Percentiles rank a stretch among this genome's conserved stretches.
These are phyloP conservation scores for Torulaspora delbrueckii DNA, from an alignment of 805 yeast genomes.

Conservation along the genomic window DNA sequence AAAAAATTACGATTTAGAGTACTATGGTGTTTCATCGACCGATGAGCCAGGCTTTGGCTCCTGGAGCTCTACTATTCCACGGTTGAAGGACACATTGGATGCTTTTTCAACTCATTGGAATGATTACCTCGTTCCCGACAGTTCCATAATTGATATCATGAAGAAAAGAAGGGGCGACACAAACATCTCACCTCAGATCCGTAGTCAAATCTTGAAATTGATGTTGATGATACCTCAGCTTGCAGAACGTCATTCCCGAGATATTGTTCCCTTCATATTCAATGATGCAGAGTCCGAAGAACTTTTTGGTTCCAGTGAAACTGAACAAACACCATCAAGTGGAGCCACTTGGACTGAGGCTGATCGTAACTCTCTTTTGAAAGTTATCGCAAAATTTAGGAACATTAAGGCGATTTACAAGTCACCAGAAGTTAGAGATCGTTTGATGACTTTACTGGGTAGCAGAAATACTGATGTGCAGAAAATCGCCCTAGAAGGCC, in stretches of 20 bases:
- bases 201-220: slow-evolving; percentile 51
- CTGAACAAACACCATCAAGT: slow-evolving; percentile 3
- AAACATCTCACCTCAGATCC: slow-evolving; percentile 41
- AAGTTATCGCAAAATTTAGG: slow-evolving; percentile 59
- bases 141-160: slow-evolving; percentile 39
- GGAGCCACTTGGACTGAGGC: slow-evolving; percentile 41
- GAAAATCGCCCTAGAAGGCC: slow-evolving; percentile 62
- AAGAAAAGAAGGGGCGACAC: slow-evolving; percentile 37
- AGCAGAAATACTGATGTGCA: slow-evolving; percentile 61
- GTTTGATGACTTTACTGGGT: slow-evolving; percentile 53
- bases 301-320: slow-evolving; percentile 20
- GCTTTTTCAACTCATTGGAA: slow-evolving; percentile 27
- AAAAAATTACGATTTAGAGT: slow-evolving; percentile 14
- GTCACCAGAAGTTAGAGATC: slow-evolving; percentile 48
- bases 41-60: slow-evolving; percentile 8
- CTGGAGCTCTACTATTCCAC: slow-evolving; percentile 45
- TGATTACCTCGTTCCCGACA: slow-evolving; percentile 34
- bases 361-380: slow-evolving; percentile 56
- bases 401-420: slow-evolving; percentile 52
- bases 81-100: slow-evolving; percentile 42
- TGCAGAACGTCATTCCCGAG: slow-evolving; percentile 60
- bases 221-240: slow-evolving; percentile 55
- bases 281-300: slow-evolving; percentile 27
- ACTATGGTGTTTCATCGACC: slow-evolving; percentile 16
- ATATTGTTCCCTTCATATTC: slow-evolving; percentile 55